Evolutionary conservation across 257 asterid species (phyloP), one percentile per base, ranked within the genome.

Genomic region (Solanum corneliomulleri): DNA sequence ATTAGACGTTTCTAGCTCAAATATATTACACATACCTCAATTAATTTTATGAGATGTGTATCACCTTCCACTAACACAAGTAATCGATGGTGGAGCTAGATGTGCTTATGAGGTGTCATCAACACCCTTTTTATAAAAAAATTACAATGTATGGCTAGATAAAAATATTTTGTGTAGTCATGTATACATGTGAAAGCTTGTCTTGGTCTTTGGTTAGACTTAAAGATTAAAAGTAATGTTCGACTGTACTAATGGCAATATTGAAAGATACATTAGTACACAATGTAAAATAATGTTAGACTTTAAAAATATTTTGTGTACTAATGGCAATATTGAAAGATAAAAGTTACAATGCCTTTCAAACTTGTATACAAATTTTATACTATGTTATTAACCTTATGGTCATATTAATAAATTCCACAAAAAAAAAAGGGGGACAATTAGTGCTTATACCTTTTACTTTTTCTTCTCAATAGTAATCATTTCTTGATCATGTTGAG

Each of bases 311-410:
- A 31, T 31, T 31, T 31, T 31, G 33, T 31, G 74, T 85, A 88
- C 80, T 88, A 45, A 82, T 85, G 84, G 68, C 89, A 88, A 87
- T 89, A 72, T 37, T 72, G 88, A 93, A 90, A 89, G 89, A 88
- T 78, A 88, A 95, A 95, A 92, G 93, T 89, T 91, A 90, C 60
- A 83, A 85, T 90, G 89, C 93, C 95, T 92, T 93, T 89, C 39
- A 87, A 93, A 94, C 92, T 92, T 90, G 88, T 69, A 84, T 87
- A 76, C 87, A 88, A 39, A 75, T 21, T 44, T 14, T 25, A 15
- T 86, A 87, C 87, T 91, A 33, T 20, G 27, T 72, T 29, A 89
- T 90, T 56, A 85, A 83, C 93, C 92, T 94, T 91, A 87, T 78
- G 89, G 90, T 71, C 52, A 81, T 70, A 29, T 72, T 71, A 88